A percentile compares a stretch with the other conserved stretches of the same genome.
Evolutionary conservation across 1,284 basidiomycete species (phyloP).

Genomic region (Moniliophthora roreri): DNA sequence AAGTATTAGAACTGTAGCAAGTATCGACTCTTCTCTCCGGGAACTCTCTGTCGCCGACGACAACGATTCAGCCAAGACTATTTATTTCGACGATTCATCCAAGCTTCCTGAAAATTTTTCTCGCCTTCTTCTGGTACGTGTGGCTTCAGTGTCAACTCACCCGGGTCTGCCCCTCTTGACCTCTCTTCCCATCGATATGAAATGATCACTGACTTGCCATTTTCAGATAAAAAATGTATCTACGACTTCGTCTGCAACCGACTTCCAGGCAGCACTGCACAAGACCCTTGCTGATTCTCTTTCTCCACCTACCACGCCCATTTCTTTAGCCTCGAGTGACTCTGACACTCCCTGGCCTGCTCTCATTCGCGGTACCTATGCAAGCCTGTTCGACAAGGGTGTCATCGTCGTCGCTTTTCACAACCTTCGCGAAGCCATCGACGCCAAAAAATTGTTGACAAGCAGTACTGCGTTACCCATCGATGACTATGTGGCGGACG

Average conservation of each 20-base stretch:
- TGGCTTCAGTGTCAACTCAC: no score
- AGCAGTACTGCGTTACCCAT: conserved; percentile 17
- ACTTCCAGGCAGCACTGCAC: neutral
- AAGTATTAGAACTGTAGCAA: conserved; percentile 38
- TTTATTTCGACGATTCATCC: conserved; percentile 21
- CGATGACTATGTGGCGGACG: conserved; percentile 24
- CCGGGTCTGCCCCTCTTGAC: no score
- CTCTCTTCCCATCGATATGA: no score
- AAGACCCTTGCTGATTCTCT: conserved; percentile 1
- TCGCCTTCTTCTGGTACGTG: no score
- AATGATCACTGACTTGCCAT: no score
- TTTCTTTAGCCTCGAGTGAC: conserved; percentile 8
- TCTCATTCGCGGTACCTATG: conserved; percentile 23
- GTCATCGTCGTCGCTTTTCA: conserved; percentile 61
- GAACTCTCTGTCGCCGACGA: neutral
- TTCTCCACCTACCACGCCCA: conserved; percentile 1
- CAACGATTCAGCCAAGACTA: conserved; percentile 8
- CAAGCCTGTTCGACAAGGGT: conserved; percentile 45
- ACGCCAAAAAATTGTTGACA: conserved; percentile 41
- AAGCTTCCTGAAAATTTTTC: neutral
- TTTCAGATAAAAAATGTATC: neutral
- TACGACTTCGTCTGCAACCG: neutral
- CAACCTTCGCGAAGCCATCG: conserved; percentile 55
- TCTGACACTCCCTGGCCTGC: no score
- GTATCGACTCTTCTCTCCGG: conserved; percentile 23